phyloP scores from a whole-genome alignment of 1,284 basidiomycete species.

The Neolentinus lepideus region DNA sequence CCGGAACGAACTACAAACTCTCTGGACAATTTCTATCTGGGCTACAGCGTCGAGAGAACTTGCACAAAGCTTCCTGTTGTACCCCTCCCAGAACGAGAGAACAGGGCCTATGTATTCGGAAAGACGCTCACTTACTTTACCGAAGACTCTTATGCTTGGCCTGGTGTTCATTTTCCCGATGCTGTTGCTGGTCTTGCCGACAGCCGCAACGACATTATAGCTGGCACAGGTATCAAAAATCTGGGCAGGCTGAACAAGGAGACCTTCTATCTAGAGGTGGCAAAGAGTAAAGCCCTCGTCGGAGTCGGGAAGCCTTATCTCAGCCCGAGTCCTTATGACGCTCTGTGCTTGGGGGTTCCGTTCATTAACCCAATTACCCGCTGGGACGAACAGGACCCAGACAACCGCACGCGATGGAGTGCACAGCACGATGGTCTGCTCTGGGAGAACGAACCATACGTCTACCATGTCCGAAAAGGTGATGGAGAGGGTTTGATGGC shows the following conservation, averaged over 20 bases:
- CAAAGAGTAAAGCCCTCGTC: not conserved
- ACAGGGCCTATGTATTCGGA: not conserved
- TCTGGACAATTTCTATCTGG: not conserved
- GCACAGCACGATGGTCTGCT: not conserved
- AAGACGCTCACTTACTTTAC: not conserved
- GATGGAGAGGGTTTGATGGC: not conserved
- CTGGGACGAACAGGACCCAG: not conserved
- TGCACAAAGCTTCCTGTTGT: not conserved
- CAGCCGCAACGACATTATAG: not conserved
- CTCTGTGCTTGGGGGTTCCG: not conserved
- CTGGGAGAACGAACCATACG: not conserved
- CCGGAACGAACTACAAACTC: not conserved
- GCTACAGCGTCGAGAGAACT: not conserved
- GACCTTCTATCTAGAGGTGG: not conserved
- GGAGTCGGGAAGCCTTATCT: not conserved
- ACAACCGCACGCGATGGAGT: not conserved
- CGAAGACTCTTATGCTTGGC: not conserved
- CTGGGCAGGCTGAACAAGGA: not conserved
- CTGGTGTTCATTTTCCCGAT: not conserved
- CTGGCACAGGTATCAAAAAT: not conserved
- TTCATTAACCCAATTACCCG: not conserved
- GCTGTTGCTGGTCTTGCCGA: not conserved
- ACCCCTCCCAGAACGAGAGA: not conserved
- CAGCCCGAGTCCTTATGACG: not conserved
- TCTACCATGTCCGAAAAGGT: not conserved